Base-by-base conservation (phyloP, 108 stramenopile species). In the Stephanodiscus triporus region DNA sequence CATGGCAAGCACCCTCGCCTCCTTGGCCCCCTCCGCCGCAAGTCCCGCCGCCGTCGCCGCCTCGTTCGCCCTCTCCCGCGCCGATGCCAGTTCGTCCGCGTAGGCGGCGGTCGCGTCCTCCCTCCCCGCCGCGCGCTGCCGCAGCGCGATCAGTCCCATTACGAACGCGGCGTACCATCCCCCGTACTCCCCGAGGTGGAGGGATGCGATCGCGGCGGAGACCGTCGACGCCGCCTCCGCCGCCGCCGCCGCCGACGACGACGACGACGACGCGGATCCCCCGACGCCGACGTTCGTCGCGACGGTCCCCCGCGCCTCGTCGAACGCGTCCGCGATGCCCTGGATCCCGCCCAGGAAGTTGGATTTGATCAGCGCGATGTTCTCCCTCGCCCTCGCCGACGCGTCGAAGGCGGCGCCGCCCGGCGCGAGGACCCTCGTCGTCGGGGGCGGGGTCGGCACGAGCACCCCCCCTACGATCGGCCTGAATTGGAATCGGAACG, bases 161-260 rank as follows among this genome's bases (percentile, higher is more conserved):
- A 47, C 71, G 55, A 56, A 67, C 22, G 78, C 78, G 23, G 47
- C 66, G 43, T 79, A 79, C 78, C 78, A 79, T 20, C 78, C 78
- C 1, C 78, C 78, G 62, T 73, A 79, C 71, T 79, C 71, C 55
- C 68, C 51, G 17, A 79, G 47, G 51, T 79, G 78, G 50, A 79
- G 78, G 24, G 78, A 73, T 53, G 72, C 71, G 14, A 79, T 26
- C 34, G 73, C 53, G 24, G 71, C 23, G 32, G 45, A 20, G 42
- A 71, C 27, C 30, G 30, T 29, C 40, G 66, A 42, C 20, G 59
- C 55, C 23, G 49, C 54, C 2, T 42, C 30, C 42, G 63, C 54
- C 30, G 64, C 38, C 32, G 66, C 38, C 10, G 36, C 19, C 57
- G 43, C 29, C 5, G 58, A 29, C 37, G 42, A 40, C 29, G 42